These are phyloP conservation scores for Panaeolus cyanescens DNA, from an alignment of 768 basidiomycete species.

Conservation along the genomic window DNA sequence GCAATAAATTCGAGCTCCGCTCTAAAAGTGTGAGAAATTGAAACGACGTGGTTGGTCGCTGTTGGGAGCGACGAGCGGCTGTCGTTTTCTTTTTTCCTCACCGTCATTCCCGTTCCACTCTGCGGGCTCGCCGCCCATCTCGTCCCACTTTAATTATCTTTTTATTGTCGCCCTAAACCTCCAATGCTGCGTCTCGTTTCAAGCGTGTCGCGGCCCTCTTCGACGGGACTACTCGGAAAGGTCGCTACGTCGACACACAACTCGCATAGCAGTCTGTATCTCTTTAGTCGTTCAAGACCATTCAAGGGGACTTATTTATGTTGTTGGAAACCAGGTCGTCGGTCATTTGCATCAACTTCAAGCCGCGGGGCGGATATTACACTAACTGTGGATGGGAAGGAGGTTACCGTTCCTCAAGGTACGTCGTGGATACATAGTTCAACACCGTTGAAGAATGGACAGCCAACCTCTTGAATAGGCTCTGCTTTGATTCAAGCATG, in stretches of 20 bases:
- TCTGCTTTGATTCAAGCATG: slow-evolving; percentile 97
- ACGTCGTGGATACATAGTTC: slow-evolving; percentile 24
- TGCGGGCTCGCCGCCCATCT: slow-evolving; percentile 34
- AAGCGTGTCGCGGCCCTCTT: slow-evolving; percentile 56
- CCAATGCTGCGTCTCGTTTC: slow-evolving; percentile 73
- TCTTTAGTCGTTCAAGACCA: not conserved
- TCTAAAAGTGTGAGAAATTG: slow-evolving; percentile 40
- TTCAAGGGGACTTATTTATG: slow-evolving; percentile 6
- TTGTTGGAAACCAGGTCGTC: slow-evolving; percentile 43
- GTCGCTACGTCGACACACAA: slow-evolving; percentile 45
- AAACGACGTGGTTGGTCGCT: slow-evolving; percentile 45
- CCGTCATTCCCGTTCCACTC: slow-evolving; percentile 17
- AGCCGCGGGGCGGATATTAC: slow-evolving; percentile 79
- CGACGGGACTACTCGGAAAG: slow-evolving; percentile 72
- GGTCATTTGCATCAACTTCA: slow-evolving; percentile 67
- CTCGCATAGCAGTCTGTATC: slow-evolving; percentile 27
- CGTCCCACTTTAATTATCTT: slow-evolving; percentile 22
- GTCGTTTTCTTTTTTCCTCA: slow-evolving; percentile 29
- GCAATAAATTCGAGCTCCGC: slow-evolving; percentile 25
- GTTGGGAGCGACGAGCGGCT: slow-evolving; percentile 45
- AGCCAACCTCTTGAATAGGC: slow-evolving; percentile 43
- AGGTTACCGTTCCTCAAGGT: slow-evolving; percentile 97
- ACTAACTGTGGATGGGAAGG: slow-evolving; percentile 94
- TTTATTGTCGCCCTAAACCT: slow-evolving; percentile 19
- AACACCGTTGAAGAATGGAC: slow-evolving; percentile 1